These are phyloP conservation scores for Talaromyces islandicus DNA, from an alignment of 2,329 filamentous ascomycete species.

Conservation along the genomic window DNA sequence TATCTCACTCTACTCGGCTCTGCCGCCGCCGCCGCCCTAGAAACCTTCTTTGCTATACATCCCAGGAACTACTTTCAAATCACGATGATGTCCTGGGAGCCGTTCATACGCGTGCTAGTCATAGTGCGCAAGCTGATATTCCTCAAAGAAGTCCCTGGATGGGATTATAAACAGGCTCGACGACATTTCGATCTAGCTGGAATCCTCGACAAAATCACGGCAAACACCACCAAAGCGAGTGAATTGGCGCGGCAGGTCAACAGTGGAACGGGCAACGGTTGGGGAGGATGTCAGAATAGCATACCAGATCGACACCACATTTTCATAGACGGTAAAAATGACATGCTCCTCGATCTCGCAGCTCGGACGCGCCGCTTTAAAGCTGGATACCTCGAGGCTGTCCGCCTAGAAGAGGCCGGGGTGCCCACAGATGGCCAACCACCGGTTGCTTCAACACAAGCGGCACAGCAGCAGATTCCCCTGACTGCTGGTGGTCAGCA, in stretches of 20 bases:
- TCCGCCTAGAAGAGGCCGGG: background rate
- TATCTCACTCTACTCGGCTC: background rate
- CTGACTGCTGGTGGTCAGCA: background rate
- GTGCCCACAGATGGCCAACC: background rate
- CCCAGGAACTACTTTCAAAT: conserved; percentile 1
- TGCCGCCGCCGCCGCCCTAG: background rate
- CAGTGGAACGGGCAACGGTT: background rate
- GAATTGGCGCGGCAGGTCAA: background rate
- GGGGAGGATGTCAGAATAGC: background rate
- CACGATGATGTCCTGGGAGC: conserved; percentile 1
- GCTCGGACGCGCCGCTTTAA: background rate
- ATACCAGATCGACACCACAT: background rate
- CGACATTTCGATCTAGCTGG: background rate
- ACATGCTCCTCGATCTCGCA: background rate
- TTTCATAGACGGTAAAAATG: background rate
- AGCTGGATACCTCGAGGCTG: background rate
- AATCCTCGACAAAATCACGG: background rate
- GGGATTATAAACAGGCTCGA: conserved; percentile 3
- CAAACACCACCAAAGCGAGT: background rate
- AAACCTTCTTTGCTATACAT: conserved; percentile 1
- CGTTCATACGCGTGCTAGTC: background rate
- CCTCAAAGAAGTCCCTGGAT: conserved; percentile 2
- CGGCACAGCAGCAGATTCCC: background rate
- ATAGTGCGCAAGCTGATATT: conserved; percentile 2
- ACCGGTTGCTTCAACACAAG: background rate